Conservation (phyloP, 768 basidiomycete species). For the Dictyophora rubrovolvata region DNA sequence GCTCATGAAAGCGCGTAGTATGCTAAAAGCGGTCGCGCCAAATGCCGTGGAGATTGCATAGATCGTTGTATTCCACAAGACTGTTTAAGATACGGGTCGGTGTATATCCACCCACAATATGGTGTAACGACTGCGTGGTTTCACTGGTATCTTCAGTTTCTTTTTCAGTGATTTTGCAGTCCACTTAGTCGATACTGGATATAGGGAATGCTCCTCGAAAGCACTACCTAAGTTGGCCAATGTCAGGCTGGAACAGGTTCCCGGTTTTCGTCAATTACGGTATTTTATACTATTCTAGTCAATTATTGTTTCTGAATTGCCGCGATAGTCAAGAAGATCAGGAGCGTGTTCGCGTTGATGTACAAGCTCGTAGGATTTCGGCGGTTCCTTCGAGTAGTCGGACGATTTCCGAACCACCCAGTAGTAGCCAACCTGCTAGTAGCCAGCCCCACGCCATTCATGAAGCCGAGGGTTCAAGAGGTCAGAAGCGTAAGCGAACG, state of each 20-base stretch:
- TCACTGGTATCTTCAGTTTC: conserved; percentile 49
- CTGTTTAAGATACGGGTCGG: conserved; percentile 53
- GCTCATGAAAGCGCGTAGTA: conserved; percentile 35
- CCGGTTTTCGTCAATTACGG: conserved; percentile 45
- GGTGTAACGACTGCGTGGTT: conserved; percentile 66
- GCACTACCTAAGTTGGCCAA: conserved; percentile 40
- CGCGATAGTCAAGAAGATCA: conserved; percentile 46
- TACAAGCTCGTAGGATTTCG: conserved; percentile 44
- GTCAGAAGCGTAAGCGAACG: conserved; percentile 34
- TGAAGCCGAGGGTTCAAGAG: background rate
- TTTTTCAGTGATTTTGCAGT: background rate
- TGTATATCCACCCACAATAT: conserved; percentile 29
- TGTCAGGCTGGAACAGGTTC: conserved; percentile 30
- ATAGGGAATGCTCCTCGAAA: conserved; percentile 54
- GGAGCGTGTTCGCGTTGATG: conserved; percentile 48
- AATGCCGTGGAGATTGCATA: conserved; percentile 61
- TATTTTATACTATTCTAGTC: conserved; percentile 20
- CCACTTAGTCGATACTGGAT: background rate
- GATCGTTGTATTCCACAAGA: conserved; percentile 44
- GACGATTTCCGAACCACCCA: background rate
- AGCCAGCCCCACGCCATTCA: background rate
- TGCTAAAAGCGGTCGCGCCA: conserved; percentile 57
- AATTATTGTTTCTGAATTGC: background rate
- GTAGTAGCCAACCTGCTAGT: background rate
- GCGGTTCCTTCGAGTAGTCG: conserved; percentile 16